Base-by-base conservation (phyloP, 1,284 basidiomycete genomes). In the Trichosporon coremiiforme region DNA sequence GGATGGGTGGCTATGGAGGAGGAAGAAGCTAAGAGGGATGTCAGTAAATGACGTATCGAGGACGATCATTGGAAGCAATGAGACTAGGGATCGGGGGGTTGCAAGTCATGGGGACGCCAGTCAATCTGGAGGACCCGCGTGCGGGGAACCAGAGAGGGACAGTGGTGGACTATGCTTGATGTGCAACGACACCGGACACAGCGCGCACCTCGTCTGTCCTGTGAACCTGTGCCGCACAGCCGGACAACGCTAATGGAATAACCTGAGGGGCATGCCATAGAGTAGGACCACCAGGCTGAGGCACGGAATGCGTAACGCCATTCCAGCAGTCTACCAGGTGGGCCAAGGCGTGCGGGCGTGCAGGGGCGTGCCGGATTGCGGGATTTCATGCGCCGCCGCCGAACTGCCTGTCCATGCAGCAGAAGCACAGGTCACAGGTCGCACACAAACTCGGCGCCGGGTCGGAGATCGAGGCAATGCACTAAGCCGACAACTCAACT, bases 1-100 rank as follows among this genome's bases (percentile, higher is more conserved):
- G 65, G 47, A 47, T 35, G 25, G 5, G 41, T 2, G 9, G 3
- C n/a, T n/a, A n/a, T 12, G 25, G 25, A 3, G 4, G 8, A 31
- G 20, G 65, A 25, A 31, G 41, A 33, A 38, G 31, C 29, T 35
- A n/a, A 31, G 29, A 31, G 31, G 64, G 47, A 50, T 33, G 65
- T 20, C 22, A 33, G 41, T 50, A 33, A 31, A 66, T 35, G 65
- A 66, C 57, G 57, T 60, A 60, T 60, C 29, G 31, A 35, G 57
- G 57, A 33, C 47, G 47, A 53, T 53, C 47, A 53, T 5, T 53
- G 47, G 47, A 53, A 53, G 47, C 20, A 53, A 22, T 53, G 47
- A 53, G 41, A 45, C 41, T 12, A 53, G n/a, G 47, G 20, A 53
- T 53, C 20, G 20, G 9, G n/a, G 5, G 45, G n/a, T 4, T 15